Evolutionary conservation across 805 yeast species (phyloP), one percentile per base, ranked within the genome.

Genomic region (Metschnikowia proteae): DNA sequence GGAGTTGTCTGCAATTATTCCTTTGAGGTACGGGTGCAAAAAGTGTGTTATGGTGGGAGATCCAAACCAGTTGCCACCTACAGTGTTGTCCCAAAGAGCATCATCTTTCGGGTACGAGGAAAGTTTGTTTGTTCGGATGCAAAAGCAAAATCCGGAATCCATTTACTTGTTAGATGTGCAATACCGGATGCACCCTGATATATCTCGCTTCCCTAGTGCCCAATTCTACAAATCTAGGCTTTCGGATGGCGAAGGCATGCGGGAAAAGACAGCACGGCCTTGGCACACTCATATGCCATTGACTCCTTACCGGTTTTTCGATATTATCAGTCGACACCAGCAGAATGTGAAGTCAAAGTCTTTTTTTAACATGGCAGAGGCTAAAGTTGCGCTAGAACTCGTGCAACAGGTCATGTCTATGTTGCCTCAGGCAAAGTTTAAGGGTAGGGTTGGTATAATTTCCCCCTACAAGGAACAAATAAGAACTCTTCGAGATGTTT

Each of bases 11-110:
- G 87, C 96, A 0, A 78, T 94, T 26, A 92, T 92, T 58, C 99
- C 99, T 0, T 71, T 94, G 55, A 75, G 96, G 60, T 94, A 91
- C 64, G 98, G 98, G 1, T 87, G 95, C 59, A 83, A 78, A 51
- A 81, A 83, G 47, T 92, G 98, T 70, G 85, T 94, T 43, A 86
- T 94, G 96, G 99, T 94, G 40, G 99, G 99, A 64, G 99, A 94
- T 70, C 98, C 98, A 2, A 91, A 94, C 63, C 99, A 94, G 69
- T 76, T 94, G 53, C 99, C 99, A 0, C 99, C 99, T 0, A 92
- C 99, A 0, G 98, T 92, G 8, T 68, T 94, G 17, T 92, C 97
- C 0, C 90, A 86, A 57, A 84, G 82, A 10, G 98, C 99, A 1
- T 84, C 95, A 1, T 73, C 80, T 4, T 79, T 75, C 57, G 80